These are phyloP conservation scores for Diaporthe capsici DNA, from an alignment of 2,329 filamentous ascomycete genomes.

Conservation along the genomic window DNA sequence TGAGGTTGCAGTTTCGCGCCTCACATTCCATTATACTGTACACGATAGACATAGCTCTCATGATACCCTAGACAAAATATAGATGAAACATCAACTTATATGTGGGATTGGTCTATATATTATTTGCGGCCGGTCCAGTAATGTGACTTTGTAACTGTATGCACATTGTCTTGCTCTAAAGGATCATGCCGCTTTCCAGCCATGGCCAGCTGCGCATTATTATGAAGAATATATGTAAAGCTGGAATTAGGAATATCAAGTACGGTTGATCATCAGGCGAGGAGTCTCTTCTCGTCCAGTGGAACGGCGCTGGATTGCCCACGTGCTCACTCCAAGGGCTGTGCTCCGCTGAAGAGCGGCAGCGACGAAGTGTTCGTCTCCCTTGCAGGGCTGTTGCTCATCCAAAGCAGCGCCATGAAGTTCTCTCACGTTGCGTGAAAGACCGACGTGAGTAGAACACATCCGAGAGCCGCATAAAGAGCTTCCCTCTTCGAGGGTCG, in stretches of 20 bases:
- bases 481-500: background rate
- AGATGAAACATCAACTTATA: background rate
- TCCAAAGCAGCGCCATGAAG: background rate
- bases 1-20: conserved; percentile 11
- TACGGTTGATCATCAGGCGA: too few species aligned
- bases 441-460: background rate
- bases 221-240: background rate
- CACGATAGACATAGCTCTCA: conserved; percentile 14
- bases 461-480: background rate
- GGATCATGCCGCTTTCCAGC: too few species aligned
- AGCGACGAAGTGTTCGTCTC: too few species aligned
- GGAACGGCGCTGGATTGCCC: too few species aligned
- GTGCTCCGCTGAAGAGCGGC: background rate
- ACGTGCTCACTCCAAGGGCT: background rate
- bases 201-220: background rate
- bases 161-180: too few species aligned
- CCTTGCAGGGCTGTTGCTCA: background rate
- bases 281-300: background rate
- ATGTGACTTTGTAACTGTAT: background rate
- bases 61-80: conserved; percentile 36
- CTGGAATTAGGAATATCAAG: background rate
- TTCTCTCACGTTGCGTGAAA: background rate
- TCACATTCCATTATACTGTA: conserved; percentile 1
- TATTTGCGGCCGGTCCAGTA: too few species aligned
- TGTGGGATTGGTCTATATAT: background rate